Conservation (phyloP, 1,284 basidiomycete genomes). For the Leccinum pseudoinsigne region DNA sequence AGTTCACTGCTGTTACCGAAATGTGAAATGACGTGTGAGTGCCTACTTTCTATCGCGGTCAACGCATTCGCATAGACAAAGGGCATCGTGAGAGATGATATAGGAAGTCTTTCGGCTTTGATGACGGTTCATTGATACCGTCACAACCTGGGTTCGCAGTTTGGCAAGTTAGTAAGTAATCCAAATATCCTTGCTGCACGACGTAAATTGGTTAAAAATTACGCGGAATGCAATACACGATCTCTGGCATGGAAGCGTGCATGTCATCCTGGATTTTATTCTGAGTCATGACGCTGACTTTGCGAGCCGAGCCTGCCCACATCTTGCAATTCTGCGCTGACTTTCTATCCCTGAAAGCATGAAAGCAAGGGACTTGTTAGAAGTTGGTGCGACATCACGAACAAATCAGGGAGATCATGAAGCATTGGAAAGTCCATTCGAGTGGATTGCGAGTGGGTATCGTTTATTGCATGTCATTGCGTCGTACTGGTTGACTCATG, state of each 20-base stretch:
- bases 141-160: not conserved
- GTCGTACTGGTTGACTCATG: constrained; percentile 84
- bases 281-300: not conserved
- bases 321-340: constrained; percentile 73
- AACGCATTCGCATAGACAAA: not conserved
- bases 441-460: not conserved
- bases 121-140: not conserved
- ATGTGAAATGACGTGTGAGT: not conserved
- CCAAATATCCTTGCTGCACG: not conserved
- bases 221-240: constrained; percentile 34
- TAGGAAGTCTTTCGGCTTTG: not conserved
- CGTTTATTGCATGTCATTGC: constrained; percentile 44
- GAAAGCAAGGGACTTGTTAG: constrained; percentile 62
- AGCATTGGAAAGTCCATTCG: not conserved
- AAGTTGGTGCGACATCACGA: constrained; percentile 1
- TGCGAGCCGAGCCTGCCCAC: constrained; percentile 41
- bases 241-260: constrained; percentile 87
- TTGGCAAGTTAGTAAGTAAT: not conserved
- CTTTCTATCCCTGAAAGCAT: constrained; percentile 66
- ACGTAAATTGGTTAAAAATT: not conserved
- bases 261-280: constrained; percentile 33
- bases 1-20: not conserved
- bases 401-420: not conserved
- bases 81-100: constrained; percentile 1
- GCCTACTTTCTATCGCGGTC: not conserved